These are phyloP conservation scores for Diutina ranongensis DNA, from an alignment of 1,139 yeast genomes.

Conservation along the genomic window DNA sequence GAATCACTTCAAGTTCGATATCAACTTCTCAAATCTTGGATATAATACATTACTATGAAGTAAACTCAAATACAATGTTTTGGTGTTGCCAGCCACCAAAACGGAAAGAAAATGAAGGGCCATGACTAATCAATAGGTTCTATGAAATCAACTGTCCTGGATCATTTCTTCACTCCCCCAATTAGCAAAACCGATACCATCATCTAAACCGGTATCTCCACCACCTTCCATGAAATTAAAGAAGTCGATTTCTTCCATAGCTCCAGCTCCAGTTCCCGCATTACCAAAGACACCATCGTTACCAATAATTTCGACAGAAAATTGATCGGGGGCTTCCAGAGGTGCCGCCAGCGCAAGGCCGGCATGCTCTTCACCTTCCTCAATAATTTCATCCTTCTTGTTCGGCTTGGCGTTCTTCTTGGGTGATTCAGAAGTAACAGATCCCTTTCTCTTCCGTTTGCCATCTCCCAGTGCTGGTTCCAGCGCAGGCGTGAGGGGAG, in stretches of 20 bases:
- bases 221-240: conserved; percentile 38
- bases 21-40: not conserved
- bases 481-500: conserved; percentile 35
- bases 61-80: not conserved
- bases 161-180: conserved; percentile 6
- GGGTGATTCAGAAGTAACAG: conserved; percentile 21
- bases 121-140: no score
- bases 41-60: not conserved
- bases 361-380: conserved; percentile 8
- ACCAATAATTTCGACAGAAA: conserved; percentile 26
- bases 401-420: conserved; percentile 16
- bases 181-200: not conserved
- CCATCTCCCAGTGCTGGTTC: conserved; percentile 20
- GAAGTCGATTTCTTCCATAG: conserved; percentile 36
- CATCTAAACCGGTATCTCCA: conserved; percentile 8
- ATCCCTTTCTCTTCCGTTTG: conserved; percentile 9
- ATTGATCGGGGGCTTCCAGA: conserved; percentile 16
- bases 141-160: conserved; percentile 5
- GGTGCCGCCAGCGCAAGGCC: not conserved
- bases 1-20: no score
- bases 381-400: conserved; percentile 17
- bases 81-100: conserved; percentile 3
- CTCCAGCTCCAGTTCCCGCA: conserved; percentile 12
- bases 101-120: not conserved
- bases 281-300: conserved; percentile 10